Evolutionary conservation across 306 rosid species (phyloP).

Genomic region (Rubus parviflorus): DNA sequence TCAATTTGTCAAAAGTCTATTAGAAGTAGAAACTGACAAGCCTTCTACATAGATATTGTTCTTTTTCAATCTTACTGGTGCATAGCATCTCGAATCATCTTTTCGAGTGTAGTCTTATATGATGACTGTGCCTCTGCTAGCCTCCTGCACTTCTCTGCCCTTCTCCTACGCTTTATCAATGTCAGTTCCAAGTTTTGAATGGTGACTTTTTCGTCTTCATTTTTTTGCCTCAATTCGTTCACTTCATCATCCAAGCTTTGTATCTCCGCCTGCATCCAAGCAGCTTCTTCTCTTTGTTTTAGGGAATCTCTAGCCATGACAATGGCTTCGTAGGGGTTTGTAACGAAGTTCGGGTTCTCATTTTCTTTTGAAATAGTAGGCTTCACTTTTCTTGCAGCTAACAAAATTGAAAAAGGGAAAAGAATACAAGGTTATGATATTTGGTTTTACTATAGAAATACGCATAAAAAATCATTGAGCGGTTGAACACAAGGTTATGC

Average conservation of each 20-base stretch:
- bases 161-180: constrained; percentile 68
- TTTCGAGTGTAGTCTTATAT: constrained; percentile 77
- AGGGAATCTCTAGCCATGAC: constrained; percentile 86
- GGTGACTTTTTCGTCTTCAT: constrained; percentile 73
- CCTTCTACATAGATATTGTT: neutral
- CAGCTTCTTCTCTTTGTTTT: constrained; percentile 76
- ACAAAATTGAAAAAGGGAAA: constrained; percentile 16
- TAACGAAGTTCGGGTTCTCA: constrained; percentile 58
- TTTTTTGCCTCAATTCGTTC: constrained; percentile 59
- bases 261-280: constrained; percentile 67
- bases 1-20: neutral
- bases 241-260: constrained; percentile 72
- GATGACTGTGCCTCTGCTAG: constrained; percentile 92
- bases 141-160: constrained; percentile 83
- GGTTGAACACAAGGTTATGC: neutral
- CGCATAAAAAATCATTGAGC: neutral
- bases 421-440: constrained; percentile 12
- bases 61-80: constrained; percentile 72
- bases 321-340: constrained; percentile 79
- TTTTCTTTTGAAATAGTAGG: constrained; percentile 61
- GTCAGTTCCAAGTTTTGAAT: constrained; percentile 77
- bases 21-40: neutral
- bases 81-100: constrained; percentile 96
- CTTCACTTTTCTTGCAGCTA: constrained; percentile 54
- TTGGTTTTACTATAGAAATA: constrained; percentile 6